Evolutionary conservation across 495 filamentous ascomycete genomes (phyloP).

Genomic region (Xylaria scruposa): DNA sequence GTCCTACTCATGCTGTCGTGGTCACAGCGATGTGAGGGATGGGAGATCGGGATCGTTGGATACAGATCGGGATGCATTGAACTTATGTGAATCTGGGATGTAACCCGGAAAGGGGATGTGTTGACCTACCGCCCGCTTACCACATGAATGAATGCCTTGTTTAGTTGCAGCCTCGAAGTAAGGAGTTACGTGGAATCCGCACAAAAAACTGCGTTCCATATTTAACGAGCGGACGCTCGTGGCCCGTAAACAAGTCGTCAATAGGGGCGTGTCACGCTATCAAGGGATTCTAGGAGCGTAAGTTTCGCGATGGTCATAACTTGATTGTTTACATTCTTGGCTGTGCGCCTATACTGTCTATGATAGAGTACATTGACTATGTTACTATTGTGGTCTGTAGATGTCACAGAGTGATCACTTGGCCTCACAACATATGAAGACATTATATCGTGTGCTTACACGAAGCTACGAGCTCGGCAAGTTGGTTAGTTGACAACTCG

Average conservation of each 20-base stretch:
- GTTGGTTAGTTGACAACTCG: background rate
- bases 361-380: background rate
- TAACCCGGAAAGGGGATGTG: background rate
- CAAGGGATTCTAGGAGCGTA: background rate
- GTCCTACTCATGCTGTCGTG: background rate
- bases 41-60: background rate
- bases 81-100: background rate
- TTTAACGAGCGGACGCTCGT: background rate
- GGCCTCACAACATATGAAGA: background rate
- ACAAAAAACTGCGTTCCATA: too few species aligned
- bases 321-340: background rate
- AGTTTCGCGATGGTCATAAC: background rate
- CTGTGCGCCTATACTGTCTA: background rate
- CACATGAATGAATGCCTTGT: background rate
- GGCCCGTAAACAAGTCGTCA: background rate
- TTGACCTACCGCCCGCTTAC: background rate
- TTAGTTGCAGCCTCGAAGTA: background rate
- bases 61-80: background rate
- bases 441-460: background rate
- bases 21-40: background rate
- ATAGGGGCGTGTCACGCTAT: background rate
- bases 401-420: background rate
- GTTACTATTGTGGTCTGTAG: background rate
- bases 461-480: background rate
- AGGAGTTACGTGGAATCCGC: background rate